Conservation (phyloP, 2,329 filamentous ascomycete species). For the Calcarisporium arbuscula region DNA sequence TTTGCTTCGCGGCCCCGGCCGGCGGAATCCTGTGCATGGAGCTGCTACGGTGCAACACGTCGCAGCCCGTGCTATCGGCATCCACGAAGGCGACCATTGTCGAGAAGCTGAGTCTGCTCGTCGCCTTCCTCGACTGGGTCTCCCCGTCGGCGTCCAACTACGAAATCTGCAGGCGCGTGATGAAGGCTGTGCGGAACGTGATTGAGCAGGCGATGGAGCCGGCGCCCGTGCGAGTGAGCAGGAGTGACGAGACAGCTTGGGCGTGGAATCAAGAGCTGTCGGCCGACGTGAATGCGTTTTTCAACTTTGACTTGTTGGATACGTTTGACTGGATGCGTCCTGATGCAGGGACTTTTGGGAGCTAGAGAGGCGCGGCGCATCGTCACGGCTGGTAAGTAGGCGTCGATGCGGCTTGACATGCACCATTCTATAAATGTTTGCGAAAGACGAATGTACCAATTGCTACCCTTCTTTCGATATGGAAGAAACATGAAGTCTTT, state of each 20-base stretch:
- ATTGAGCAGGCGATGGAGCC: slow-evolving; percentile 33
- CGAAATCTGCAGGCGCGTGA: slow-evolving; percentile 35
- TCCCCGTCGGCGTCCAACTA: slow-evolving; percentile 38
- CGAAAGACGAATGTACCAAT: too few species aligned
- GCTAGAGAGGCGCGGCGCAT: too few species aligned
- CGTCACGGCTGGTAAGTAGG: too few species aligned
- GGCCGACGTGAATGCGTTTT: slow-evolving; percentile 18
- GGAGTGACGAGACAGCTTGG: background rate
- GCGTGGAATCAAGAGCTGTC: slow-evolving; percentile 4
- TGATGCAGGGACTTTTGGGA: too few species aligned
- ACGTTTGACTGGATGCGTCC: slow-evolving; percentile 41
- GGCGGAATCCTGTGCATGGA: slow-evolving; percentile 42
- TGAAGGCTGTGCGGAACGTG: slow-evolving; percentile 31
- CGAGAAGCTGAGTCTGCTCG: slow-evolving; percentile 41
- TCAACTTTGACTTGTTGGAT: slow-evolving; percentile 42
- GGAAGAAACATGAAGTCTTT: too few species aligned
- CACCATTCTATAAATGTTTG: too few species aligned
- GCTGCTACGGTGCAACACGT: slow-evolving; percentile 26
- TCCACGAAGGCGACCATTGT: slow-evolving; percentile 37
- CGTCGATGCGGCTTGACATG: too few species aligned
- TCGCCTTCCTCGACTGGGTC: slow-evolving; percentile 43
- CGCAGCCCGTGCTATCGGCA: slow-evolving; percentile 20
- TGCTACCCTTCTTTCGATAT: too few species aligned
- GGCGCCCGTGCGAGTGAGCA: slow-evolving; percentile 2
- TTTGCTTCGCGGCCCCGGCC: slow-evolving; percentile 40